Conservation (phyloP, 257 asterid species). For the Solanum sparsipilum region DNA sequence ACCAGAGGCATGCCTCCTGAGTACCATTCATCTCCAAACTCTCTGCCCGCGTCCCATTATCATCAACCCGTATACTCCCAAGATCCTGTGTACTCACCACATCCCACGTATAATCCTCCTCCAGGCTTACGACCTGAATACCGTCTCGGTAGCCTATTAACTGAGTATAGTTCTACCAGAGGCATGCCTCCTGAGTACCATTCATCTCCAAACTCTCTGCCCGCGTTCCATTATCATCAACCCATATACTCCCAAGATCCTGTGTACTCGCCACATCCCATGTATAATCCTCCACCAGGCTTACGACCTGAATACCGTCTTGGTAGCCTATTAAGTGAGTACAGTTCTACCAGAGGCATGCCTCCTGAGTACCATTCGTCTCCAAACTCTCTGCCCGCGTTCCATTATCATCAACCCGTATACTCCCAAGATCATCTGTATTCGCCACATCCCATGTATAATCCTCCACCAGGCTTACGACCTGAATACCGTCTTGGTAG, state of each 20-base stretch:
- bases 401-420: neutral
- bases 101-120: slow-evolving; percentile 16
- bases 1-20: slow-evolving; percentile 6
- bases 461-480: slow-evolving; percentile 16
- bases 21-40: slow-evolving; percentile 7
- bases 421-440: slow-evolving; percentile 20
- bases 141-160: slow-evolving; percentile 8
- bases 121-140: slow-evolving; percentile 18
- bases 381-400: neutral
- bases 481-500: slow-evolving; percentile 20
- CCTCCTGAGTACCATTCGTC: slow-evolving; percentile 11
- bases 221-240: neutral
- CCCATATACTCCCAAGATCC: slow-evolving; percentile 12
- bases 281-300: slow-evolving; percentile 17
- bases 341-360: slow-evolving; percentile 4
- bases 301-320: slow-evolving; percentile 21
- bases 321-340: neutral
- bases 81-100: slow-evolving; percentile 18
- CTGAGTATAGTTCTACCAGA: slow-evolving; percentile 3
- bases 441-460: slow-evolving; percentile 10
- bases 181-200: slow-evolving; percentile 10
- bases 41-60: neutral
- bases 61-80: slow-evolving; percentile 2
- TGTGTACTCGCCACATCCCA: slow-evolving; percentile 13
- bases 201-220: neutral